Evolutionary conservation across 148 eudicot species (phyloP).

Genomic region (Fagopyrum homotropicum): DNA sequence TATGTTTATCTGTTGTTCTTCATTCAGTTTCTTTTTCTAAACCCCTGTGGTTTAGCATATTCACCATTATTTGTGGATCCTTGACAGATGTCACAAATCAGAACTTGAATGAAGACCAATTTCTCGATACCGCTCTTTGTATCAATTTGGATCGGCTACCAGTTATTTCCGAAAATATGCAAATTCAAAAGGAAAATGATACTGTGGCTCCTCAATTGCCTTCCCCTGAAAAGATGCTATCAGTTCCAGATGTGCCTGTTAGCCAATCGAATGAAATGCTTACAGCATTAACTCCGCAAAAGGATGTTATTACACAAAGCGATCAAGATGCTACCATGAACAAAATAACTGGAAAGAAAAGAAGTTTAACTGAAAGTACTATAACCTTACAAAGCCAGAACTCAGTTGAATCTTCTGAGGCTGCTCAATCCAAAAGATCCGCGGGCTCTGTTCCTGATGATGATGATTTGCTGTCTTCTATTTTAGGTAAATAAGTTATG

Average conservation of each 20-base stretch:
- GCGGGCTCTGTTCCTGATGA: constrained; percentile 65
- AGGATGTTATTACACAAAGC: constrained; percentile 19
- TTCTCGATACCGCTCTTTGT: background rate
- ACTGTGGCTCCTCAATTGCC: constrained; percentile 31
- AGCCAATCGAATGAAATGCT: constrained; percentile 28
- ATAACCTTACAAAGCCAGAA: constrained; percentile 69
- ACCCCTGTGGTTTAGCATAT: background rate
- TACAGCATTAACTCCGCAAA: constrained; percentile 47
- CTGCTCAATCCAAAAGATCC: constrained; percentile 49
- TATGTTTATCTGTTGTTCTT: background rate
- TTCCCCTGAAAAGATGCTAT: constrained; percentile 53
- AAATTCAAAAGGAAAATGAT: constrained; percentile 22
- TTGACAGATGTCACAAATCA: constrained; percentile 22
- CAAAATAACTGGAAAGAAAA: constrained; percentile 56
- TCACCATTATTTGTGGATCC: constrained; percentile 20
- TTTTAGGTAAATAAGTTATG: constrained; percentile 51
- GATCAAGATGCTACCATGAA: constrained; percentile 38
- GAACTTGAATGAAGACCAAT: constrained; percentile 20
- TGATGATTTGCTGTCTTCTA: constrained; percentile 85
- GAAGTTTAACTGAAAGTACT: constrained; percentile 80
- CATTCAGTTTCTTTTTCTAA: background rate
- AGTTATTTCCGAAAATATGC: constrained; percentile 16
- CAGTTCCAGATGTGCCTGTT: constrained; percentile 26
- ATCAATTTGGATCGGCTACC: background rate
- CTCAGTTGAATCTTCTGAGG: constrained; percentile 61